Conservation (phyloP, 257 asterid genomes). For the Solanum paucissectum region DNA sequence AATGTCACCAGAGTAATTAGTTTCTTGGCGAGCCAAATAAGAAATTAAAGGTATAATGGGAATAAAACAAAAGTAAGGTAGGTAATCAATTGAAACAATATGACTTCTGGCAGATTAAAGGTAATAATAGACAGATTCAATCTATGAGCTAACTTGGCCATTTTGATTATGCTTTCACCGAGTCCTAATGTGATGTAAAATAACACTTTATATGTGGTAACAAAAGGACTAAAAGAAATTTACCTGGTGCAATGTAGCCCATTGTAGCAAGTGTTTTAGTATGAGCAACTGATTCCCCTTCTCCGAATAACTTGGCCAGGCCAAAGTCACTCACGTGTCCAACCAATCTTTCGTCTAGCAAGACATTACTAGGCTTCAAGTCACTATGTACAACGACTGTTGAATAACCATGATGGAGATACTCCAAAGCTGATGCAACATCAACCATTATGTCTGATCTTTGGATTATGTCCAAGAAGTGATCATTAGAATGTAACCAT, state of each 20-base stretch:
- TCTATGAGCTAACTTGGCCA: too few species aligned
- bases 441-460: not conserved
- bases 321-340: constrained; percentile 2
- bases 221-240: not conserved
- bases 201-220: not conserved
- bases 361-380: not conserved
- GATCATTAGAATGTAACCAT: not conserved
- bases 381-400: not conserved
- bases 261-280: not conserved
- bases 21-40: not conserved
- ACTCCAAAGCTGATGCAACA: not conserved
- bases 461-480: not conserved
- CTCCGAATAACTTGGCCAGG: not conserved
- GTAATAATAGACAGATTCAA: too few species aligned
- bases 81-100: too few species aligned
- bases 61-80: too few species aligned
- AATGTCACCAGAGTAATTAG: not conserved
- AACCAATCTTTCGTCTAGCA: not conserved
- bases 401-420: not conserved
- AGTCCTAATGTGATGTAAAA: not conserved
- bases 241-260: not conserved
- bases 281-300: not conserved
- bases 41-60: too few species aligned
- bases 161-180: too few species aligned
- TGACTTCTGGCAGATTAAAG: too few species aligned